Evolutionary conservation across 345 rosid species (phyloP).

Genomic region (Alliaria petiolata): DNA sequence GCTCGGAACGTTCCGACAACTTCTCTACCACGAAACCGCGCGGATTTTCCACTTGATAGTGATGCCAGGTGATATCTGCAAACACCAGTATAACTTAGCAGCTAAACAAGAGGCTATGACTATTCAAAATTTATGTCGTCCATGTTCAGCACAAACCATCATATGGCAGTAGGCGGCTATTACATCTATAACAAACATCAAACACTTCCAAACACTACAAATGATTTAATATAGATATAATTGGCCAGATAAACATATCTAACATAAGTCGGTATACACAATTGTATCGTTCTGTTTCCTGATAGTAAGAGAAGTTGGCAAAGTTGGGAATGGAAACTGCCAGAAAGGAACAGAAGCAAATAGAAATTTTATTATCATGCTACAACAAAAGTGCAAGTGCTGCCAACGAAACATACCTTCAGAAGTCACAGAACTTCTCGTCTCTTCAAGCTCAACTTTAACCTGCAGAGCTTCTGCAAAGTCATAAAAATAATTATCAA

Average conservation of each 20-base stretch:
- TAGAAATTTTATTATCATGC: slow-evolving; percentile 9
- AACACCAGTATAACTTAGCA: slow-evolving; percentile 8
- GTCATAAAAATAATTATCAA: too few species aligned
- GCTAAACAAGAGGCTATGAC: slow-evolving; percentile 8
- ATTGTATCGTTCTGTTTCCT: background rate
- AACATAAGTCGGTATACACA: background rate
- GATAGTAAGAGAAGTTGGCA: background rate
- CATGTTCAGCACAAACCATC: slow-evolving; percentile 17
- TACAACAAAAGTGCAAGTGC: slow-evolving; percentile 21
- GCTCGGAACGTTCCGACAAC: slow-evolving; percentile 32
- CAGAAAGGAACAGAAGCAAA: slow-evolving; percentile 12
- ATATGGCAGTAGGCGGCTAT: slow-evolving; percentile 6
- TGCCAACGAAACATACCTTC: slow-evolving; percentile 50
- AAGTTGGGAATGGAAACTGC: slow-evolving; percentile 3
- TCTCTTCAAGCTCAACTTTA: slow-evolving; percentile 48
- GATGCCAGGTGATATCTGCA: slow-evolving; percentile 53
- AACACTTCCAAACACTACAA: background rate
- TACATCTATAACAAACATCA: slow-evolving; percentile 6
- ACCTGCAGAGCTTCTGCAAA: slow-evolving; percentile 72
- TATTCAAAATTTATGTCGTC: slow-evolving; percentile 10
- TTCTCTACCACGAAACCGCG: slow-evolving; percentile 38
- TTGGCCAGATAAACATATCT: background rate
- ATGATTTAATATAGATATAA: background rate
- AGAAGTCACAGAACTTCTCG: slow-evolving; percentile 42
- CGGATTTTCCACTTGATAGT: slow-evolving; percentile 30